Conservation (phyloP, 1,284 basidiomycete species). For the Moesziomyces aphidis region DNA sequence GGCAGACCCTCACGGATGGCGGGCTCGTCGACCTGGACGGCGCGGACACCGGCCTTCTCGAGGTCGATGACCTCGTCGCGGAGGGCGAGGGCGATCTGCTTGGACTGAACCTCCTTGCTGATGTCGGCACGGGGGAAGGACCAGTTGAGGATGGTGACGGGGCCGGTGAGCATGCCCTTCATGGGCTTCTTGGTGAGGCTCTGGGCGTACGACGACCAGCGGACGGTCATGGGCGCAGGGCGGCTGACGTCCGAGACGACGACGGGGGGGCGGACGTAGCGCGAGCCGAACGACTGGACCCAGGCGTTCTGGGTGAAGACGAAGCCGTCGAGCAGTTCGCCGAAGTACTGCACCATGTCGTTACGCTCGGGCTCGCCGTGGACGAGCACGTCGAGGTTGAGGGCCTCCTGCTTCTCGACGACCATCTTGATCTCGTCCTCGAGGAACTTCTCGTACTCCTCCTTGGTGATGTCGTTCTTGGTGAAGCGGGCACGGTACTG, state of each 20-base stretch:
- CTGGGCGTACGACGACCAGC: slow-evolving; percentile 97
- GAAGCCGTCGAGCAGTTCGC: slow-evolving; percentile 94
- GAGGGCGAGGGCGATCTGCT: slow-evolving; percentile 97
- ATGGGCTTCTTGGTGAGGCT: slow-evolving; percentile 92
- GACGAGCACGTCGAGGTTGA: slow-evolving; percentile 95
- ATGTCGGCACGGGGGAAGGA: slow-evolving; percentile 99
- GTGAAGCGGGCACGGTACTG: slow-evolving; percentile 71
- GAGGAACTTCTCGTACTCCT: slow-evolving; percentile 97
- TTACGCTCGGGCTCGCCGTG: slow-evolving; percentile 99
- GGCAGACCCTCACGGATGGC: slow-evolving; percentile 93
- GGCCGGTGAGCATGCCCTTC: slow-evolving; percentile 97
- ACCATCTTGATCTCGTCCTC: slow-evolving; percentile 96
- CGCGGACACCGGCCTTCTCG: slow-evolving; percentile 95
- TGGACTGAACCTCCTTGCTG: slow-evolving; percentile 94
- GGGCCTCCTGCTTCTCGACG: slow-evolving; percentile 95
- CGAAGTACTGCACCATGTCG: slow-evolving; percentile 99
- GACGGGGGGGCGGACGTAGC: slow-evolving; percentile 98
- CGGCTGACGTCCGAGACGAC: slow-evolving; percentile 98
- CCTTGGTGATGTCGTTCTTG: slow-evolving; percentile 89
- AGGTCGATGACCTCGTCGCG: slow-evolving; percentile 98
- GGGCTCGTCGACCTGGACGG: slow-evolving; percentile 99
- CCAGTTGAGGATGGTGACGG: slow-evolving; percentile 91
- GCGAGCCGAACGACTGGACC: slow-evolving; percentile 92
- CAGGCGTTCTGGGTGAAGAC: slow-evolving; percentile 98
- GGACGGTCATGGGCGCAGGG: slow-evolving; percentile 91